Percentiles rank a stretch among this genome's conserved stretches.
phyloP scores from a whole-genome alignment of 2,329 filamentous ascomycete genomes.

The Phaeosphaeriaceae sp. region DNA sequence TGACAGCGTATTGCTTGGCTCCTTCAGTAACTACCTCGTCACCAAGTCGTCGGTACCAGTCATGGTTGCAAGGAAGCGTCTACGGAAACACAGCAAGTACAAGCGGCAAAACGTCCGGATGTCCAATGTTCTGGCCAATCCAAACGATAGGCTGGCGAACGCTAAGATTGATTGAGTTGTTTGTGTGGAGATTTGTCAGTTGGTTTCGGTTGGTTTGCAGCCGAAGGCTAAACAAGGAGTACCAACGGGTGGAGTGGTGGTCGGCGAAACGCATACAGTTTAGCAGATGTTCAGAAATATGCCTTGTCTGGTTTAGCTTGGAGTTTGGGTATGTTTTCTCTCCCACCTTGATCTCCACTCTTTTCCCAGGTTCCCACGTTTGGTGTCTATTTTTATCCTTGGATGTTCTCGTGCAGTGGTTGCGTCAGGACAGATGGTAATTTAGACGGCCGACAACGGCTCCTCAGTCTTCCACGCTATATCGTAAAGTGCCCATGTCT shows the following conservation, averaged over 20 bases:
- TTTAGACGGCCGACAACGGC: constrained; percentile 6
- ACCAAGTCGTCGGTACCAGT: constrained; percentile 96
- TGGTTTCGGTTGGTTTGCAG: constrained; percentile 28
- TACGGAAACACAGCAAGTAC: constrained; percentile 85
- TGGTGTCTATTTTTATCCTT: constrained; percentile 16
- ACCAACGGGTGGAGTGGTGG: constrained; percentile 19
- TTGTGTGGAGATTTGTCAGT: constrained; percentile 44
- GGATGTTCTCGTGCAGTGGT: constrained; percentile 21
- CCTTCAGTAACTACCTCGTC: constrained; percentile 96
- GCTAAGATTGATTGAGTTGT: constrained; percentile 72
- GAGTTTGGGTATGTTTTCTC: constrained; percentile 29
- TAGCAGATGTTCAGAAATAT: constrained; percentile 25
- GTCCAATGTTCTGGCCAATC: constrained; percentile 80
- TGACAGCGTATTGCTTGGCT: constrained; percentile 84
- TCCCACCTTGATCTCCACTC: constrained; percentile 14
- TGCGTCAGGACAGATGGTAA: constrained; percentile 23
- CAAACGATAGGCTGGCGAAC: constrained; percentile 69
- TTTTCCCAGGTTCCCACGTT: constrained; percentile 17
- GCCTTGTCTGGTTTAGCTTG: constrained; percentile 27
- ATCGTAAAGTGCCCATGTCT: not conserved
- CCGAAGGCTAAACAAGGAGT: constrained; percentile 9
- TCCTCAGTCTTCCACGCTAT: not conserved
- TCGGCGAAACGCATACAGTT: constrained; percentile 44
- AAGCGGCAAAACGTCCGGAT: constrained; percentile 73
- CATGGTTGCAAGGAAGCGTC: constrained; percentile 93